phyloP scores from a whole-genome alignment of 176 grass and related monocot genomes.

The Zoysia japonica region DNA sequence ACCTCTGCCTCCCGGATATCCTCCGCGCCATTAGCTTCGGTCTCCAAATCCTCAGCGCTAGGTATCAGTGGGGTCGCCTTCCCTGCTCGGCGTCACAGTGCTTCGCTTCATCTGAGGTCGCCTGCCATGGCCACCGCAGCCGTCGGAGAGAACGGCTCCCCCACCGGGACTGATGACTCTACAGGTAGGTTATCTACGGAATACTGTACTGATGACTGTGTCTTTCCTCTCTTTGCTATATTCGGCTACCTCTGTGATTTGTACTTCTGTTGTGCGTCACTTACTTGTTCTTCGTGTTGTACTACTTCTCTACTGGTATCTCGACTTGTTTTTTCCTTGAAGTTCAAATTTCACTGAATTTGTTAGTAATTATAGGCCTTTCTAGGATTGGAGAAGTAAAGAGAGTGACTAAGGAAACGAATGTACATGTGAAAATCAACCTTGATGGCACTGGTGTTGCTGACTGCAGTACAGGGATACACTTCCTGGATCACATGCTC shows the following conservation, averaged over 20 bases:
- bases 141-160: conserved; percentile 35
- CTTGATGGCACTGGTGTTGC: conserved; percentile 83
- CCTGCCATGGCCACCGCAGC: conserved; percentile 20
- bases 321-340: background rate
- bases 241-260: background rate
- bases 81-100: background rate
- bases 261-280: background rate
- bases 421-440: conserved; percentile 86
- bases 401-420: conserved; percentile 83
- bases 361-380: conserved; percentile 28
- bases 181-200: background rate
- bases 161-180: background rate
- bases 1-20: background rate
- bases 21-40: background rate
- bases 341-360: background rate
- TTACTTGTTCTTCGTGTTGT: background rate
- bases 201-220: background rate
- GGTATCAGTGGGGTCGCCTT: background rate
- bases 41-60: background rate
- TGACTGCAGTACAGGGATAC: conserved; percentile 72
- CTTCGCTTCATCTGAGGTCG: conserved; percentile 9
- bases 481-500: conserved; percentile 96
- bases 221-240: background rate
- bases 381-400: conserved; percentile 71
- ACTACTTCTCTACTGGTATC: background rate